A percentile compares a stretch with the other conserved stretches of the same genome.
Evolutionary conservation across 768 basidiomycete genomes (phyloP).

Genomic region (Scleroderma citrinum): DNA sequence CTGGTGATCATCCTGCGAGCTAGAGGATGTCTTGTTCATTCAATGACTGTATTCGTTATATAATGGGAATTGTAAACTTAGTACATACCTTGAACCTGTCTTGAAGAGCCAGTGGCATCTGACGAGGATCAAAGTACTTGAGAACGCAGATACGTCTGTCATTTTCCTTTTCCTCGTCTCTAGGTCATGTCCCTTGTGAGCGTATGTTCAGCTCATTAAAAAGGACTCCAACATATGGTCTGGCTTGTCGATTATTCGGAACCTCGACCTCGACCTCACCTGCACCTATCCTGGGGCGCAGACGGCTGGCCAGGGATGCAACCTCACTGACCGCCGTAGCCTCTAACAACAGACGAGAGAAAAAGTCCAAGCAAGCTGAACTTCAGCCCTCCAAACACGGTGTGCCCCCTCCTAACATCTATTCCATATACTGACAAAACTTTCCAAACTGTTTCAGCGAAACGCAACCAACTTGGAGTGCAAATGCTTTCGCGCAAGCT

Average conservation of each 20-base stretch:
- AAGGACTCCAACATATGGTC: conserved; percentile 1
- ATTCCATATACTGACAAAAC: not conserved
- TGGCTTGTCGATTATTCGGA: conserved; percentile 5
- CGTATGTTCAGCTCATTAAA: conserved; percentile 7
- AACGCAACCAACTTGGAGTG: conserved; percentile 87
- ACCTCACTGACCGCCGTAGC: not conserved
- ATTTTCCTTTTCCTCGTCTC: too few relatives aligned
- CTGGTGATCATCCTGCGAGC: not conserved
- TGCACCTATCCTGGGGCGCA: not conserved
- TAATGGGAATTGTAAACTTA: too few relatives aligned
- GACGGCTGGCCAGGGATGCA: not conserved
- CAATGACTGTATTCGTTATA: too few relatives aligned
- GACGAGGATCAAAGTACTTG: too few relatives aligned
- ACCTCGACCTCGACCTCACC: conserved; percentile 5
- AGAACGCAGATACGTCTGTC: too few relatives aligned
- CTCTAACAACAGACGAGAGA: not conserved
- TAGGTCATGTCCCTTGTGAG: not conserved
- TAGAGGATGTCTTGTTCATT: too few relatives aligned
- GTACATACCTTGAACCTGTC: too few relatives aligned
- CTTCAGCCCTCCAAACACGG: conserved; percentile 4
- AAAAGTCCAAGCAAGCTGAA: not conserved
- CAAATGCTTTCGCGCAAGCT: conserved; percentile 82
- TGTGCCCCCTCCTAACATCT: not conserved
- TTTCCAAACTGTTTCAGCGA: conserved; percentile 27
- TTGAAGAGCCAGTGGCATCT: too few relatives aligned